Evolutionary conservation across 2,329 filamentous ascomycete species (phyloP).

Genomic region (Sarocladiaceae sp.): DNA sequence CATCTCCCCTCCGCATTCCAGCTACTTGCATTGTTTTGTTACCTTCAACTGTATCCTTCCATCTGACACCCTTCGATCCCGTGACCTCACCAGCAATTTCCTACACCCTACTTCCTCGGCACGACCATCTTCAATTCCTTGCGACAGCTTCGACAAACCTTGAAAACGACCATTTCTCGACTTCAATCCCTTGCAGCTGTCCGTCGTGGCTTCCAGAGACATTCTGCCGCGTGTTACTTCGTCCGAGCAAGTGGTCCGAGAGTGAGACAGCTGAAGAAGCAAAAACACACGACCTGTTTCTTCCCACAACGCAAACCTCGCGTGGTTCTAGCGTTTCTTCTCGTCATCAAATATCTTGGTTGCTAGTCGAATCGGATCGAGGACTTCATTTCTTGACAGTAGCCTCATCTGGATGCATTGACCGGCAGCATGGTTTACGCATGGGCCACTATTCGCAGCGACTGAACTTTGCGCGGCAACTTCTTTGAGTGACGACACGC

Average conservation of each 20-base stretch:
- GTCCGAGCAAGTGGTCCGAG: not conserved
- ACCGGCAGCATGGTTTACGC: constrained; percentile 7
- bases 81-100: not conserved
- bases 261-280: constrained; percentile 5
- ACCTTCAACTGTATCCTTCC: not conserved
- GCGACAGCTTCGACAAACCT: no score
- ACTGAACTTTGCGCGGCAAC: not conserved
- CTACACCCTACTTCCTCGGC: not conserved
- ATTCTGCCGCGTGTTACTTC: not conserved
- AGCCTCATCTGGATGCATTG: not conserved
- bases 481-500: not conserved
- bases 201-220: not conserved
- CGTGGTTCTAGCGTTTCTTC: not conserved
- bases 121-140: no score
- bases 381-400: not conserved
- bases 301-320: not conserved
- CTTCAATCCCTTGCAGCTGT: not conserved
- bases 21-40: not conserved
- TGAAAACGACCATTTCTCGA: no score
- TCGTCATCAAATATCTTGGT: not conserved
- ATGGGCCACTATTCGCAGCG: not conserved
- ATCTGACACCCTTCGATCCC: not conserved
- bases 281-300: not conserved
- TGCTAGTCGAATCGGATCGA: not conserved
- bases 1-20: not conserved